Percentiles rank a stretch among this genome's conserved stretches.
Evolutionary conservation across 192 early-diverging fungal genomes (phyloP).

Genomic region (Geranomyces michiganensis): DNA sequence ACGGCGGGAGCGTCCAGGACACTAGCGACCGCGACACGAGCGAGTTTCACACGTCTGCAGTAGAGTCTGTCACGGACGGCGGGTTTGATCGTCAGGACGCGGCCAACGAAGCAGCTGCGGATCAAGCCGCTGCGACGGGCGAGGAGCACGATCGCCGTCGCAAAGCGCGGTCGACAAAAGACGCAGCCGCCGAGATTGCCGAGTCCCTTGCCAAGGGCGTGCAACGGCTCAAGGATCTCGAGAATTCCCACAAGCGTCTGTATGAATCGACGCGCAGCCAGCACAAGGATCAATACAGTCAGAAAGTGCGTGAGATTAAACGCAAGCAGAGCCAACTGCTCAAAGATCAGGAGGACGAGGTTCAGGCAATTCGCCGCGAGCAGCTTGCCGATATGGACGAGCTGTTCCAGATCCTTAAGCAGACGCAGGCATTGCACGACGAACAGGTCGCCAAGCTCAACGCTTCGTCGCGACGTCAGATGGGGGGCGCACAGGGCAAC

Average conservation of each 20-base stretch:
- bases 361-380: constrained; percentile 21
- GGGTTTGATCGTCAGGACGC: constrained; percentile 6
- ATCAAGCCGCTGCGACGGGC: background rate
- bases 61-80: background rate
- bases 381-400: constrained; percentile 43
- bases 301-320: constrained; percentile 29
- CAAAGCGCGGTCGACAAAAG: constrained; percentile 1
- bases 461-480: background rate
- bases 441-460: background rate
- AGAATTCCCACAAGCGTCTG: constrained; percentile 12
- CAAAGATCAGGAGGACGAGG: constrained; percentile 35
- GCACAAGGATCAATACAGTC: constrained; percentile 19
- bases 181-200: constrained; percentile 19
- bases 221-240: constrained; percentile 23
- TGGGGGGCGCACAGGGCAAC: constrained; percentile 6
- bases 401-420: constrained; percentile 17
- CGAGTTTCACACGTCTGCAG: background rate
- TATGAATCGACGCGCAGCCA: constrained; percentile 24
- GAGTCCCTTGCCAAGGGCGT: constrained; percentile 28
- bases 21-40: constrained; percentile 19
- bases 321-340: constrained; percentile 25
- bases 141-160: constrained; percentile 1
- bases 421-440: constrained; percentile 5
- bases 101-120: background rate
- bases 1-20: constrained; percentile 6